Conservation (phyloP, 805 yeast species). For the Candida dendrica region DNA sequence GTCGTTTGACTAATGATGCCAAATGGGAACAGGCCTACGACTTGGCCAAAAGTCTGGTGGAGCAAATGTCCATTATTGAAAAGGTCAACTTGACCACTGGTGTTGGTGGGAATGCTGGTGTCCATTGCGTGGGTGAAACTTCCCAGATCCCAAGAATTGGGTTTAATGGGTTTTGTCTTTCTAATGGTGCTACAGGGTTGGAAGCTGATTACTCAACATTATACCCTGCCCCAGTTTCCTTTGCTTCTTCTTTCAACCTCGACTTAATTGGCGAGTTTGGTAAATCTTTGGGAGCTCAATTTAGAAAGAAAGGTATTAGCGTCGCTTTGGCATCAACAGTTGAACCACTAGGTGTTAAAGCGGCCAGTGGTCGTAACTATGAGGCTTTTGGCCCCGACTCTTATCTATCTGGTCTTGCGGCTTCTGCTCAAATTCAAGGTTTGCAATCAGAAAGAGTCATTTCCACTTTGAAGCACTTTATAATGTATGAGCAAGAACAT, state of each 20-base stretch:
- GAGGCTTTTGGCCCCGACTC: slow-evolving; percentile 57
- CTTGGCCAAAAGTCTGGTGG: slow-evolving; percentile 43
- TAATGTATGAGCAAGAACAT: slow-evolving; percentile 52
- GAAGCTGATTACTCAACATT: slow-evolving; percentile 43
- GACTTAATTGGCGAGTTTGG: slow-evolving; percentile 44
- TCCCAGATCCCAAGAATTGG: slow-evolving; percentile 48
- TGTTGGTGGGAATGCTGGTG: slow-evolving; percentile 44
- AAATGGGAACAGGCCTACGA: slow-evolving; percentile 48
- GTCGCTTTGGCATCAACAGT: slow-evolving; percentile 45
- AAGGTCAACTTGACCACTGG: slow-evolving; percentile 56
- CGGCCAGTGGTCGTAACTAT: slow-evolving; percentile 56
- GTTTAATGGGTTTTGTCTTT: slow-evolving; percentile 44
- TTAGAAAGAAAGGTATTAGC: slow-evolving; percentile 44
- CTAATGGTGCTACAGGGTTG: slow-evolving; percentile 54
- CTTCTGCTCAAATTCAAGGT: slow-evolving; percentile 43
- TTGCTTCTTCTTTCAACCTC: slow-evolving; percentile 47
- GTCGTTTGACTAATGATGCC: slow-evolving; percentile 34
- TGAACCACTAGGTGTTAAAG: slow-evolving; percentile 52
- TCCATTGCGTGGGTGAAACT: slow-evolving; percentile 54
- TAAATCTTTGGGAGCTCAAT: slow-evolving; percentile 45
- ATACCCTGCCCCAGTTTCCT: slow-evolving; percentile 48
- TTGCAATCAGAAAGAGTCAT: slow-evolving; percentile 48
- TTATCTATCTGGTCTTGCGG: slow-evolving; percentile 46
- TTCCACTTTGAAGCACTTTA: slow-evolving; percentile 50
- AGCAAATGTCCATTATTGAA: slow-evolving; percentile 44